phyloP scores from a whole-genome alignment of 495 filamentous ascomycete genomes.

The Penicillium crystallinum region DNA sequence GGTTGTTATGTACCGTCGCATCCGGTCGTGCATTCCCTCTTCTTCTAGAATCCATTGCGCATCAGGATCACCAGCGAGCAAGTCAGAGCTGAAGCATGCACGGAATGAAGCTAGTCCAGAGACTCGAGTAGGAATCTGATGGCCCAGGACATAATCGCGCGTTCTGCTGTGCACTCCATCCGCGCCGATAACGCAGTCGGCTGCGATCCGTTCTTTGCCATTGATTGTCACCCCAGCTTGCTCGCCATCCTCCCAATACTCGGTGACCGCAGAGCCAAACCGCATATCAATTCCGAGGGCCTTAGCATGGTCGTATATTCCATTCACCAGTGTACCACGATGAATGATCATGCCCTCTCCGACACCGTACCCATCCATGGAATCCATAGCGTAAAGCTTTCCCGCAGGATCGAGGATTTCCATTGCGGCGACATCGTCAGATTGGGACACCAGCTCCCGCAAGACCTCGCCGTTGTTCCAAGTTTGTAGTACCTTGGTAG shows the following conservation, averaged over 20 bases:
- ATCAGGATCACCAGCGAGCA: background rate
- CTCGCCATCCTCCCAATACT: constrained; percentile 53
- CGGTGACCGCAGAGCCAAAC: constrained; percentile 44
- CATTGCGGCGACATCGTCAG: background rate
- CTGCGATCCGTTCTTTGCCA: constrained; percentile 29
- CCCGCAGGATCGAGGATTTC: background rate
- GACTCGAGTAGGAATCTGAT: constrained; percentile 54
- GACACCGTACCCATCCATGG: background rate
- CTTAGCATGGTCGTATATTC: constrained; percentile 33
- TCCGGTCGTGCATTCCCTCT: background rate
- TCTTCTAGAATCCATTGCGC: background rate
- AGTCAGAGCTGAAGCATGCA: constrained; percentile 33
- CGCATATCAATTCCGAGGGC: constrained; percentile 52
- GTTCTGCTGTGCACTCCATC: constrained; percentile 59
- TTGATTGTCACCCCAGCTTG: constrained; percentile 48
- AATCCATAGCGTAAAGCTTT: background rate
- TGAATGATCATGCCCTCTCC: background rate
- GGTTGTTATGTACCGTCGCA: background rate
- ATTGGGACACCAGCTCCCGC: background rate
- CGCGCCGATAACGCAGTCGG: constrained; percentile 41
- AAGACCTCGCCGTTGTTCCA: background rate
- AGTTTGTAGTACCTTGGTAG: background rate
- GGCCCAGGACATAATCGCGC: constrained; percentile 53
- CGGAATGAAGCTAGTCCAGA: constrained; percentile 56
- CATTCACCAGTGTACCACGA: background rate